Evolutionary conservation across 2,329 filamentous ascomycete species (phyloP).

Genomic region (Verticillium zaregamsianum): DNA sequence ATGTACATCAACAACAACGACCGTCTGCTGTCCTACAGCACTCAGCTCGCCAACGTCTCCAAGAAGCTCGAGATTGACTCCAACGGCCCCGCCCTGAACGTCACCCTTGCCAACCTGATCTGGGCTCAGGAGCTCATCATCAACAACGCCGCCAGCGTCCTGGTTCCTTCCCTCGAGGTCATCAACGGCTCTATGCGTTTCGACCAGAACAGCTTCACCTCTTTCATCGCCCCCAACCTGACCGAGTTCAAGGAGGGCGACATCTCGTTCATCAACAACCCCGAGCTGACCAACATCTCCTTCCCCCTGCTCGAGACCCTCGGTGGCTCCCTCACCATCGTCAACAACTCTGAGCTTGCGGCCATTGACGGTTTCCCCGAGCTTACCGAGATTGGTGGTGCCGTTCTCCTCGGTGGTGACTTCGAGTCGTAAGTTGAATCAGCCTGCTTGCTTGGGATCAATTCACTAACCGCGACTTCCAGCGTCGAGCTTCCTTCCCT

Average conservation of each 20-base stretch:
- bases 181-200: slow-evolving; percentile 81
- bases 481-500: slow-evolving; percentile 70
- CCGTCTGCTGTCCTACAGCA: slow-evolving; percentile 70
- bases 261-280: slow-evolving; percentile 61
- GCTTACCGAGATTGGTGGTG: slow-evolving; percentile 69
- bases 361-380: slow-evolving; percentile 63
- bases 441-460: slow-evolving; percentile 21
- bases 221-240: slow-evolving; percentile 64
- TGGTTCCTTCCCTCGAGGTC: slow-evolving; percentile 64
- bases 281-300: slow-evolving; percentile 66
- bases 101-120: slow-evolving; percentile 74
- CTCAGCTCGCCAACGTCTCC: slow-evolving; percentile 73
- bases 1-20: slow-evolving; percentile 91
- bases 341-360: slow-evolving; percentile 79
- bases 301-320: slow-evolving; percentile 65
- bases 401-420: slow-evolving; percentile 79
- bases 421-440: slow-evolving; percentile 51
- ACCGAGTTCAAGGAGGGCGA: slow-evolving; percentile 58
- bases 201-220: slow-evolving; percentile 69
- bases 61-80: slow-evolving; percentile 67
- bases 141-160: slow-evolving; percentile 71
- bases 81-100: slow-evolving; percentile 70
- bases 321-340: slow-evolving; percentile 76
- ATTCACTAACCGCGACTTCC: not conserved
- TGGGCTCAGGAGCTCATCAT: slow-evolving; percentile 51